Evolutionary conservation across 2,329 filamentous ascomycete species (phyloP).

Genomic region (Aspergillus ustus): DNA sequence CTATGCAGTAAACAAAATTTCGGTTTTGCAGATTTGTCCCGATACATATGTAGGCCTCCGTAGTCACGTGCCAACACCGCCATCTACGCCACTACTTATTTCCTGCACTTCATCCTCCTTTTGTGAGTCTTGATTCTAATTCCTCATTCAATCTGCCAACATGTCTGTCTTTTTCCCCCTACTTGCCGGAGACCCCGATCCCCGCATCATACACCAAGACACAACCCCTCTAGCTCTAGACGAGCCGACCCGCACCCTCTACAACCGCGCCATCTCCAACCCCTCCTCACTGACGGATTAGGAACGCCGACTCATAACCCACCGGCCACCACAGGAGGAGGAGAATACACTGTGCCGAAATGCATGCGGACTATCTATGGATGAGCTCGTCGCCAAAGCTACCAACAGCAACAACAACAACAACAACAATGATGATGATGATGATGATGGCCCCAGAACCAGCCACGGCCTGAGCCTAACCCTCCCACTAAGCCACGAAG

Average conservation of each 20-base stretch:
- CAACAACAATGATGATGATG: constrained; percentile 1
- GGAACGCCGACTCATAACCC: constrained; percentile 21
- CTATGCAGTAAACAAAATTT: no score
- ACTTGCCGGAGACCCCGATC: not conserved
- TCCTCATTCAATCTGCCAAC: constrained; percentile 1
- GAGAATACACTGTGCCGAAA: constrained; percentile 21
- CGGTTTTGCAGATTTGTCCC: no score
- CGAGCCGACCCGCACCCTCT: constrained; percentile 23
- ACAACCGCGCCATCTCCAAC: constrained; percentile 23
- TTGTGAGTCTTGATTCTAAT: not conserved
- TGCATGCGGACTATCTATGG: constrained; percentile 19
- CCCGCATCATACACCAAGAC: not conserved
- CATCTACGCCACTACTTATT: not conserved
- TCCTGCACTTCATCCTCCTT: not conserved
- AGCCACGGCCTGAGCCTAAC: constrained; percentile 2
- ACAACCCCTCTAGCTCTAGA: constrained; percentile 20
- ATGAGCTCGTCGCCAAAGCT: constrained; percentile 20
- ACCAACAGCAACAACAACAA: constrained; percentile 11
- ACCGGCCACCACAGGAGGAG: constrained; percentile 18
- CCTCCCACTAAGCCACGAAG: constrained; percentile 8
- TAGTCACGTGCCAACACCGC: no score
- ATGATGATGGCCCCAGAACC: no score
- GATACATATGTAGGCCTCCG: no score
- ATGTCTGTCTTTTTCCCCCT: not conserved
- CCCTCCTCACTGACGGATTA: constrained; percentile 24